phyloP scores from a whole-genome alignment of 495 filamentous ascomycete species.

The Paragyromitra xinjiangensis region DNA sequence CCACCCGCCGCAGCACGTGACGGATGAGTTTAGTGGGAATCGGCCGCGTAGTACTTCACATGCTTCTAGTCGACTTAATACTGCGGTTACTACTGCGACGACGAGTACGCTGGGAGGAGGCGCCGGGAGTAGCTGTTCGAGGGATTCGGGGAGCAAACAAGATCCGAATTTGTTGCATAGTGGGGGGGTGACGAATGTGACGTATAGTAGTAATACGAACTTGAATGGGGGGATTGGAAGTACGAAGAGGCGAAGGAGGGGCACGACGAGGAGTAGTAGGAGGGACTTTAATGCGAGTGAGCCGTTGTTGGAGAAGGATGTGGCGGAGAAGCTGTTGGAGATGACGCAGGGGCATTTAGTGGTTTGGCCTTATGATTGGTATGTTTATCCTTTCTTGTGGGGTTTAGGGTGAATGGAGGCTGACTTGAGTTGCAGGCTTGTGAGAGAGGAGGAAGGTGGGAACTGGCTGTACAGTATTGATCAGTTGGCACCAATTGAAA shows the following conservation, averaged over 20 bases:
- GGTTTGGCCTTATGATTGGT: slow-evolving; percentile 92
- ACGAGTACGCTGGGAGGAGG: slow-evolving; percentile 36
- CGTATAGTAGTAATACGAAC: slow-evolving; percentile 39
- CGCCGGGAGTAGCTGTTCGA: slow-evolving; percentile 25
- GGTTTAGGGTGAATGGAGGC: background rate
- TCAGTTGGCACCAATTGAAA: slow-evolving; percentile 92
- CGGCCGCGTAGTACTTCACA: slow-evolving; percentile 49
- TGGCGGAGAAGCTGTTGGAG: slow-evolving; percentile 81
- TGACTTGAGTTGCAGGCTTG: slow-evolving; percentile 61
- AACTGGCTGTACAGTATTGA: slow-evolving; percentile 98
- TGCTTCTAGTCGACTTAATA: slow-evolving; percentile 53
- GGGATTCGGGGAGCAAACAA: slow-evolving; percentile 36
- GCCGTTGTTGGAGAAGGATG: slow-evolving; percentile 73
- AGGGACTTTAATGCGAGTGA: slow-evolving; percentile 75
- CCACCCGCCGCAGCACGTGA: slow-evolving; percentile 49
- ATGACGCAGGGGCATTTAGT: slow-evolving; percentile 90
- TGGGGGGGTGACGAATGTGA: slow-evolving; percentile 4
- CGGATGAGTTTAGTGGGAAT: slow-evolving; percentile 34
- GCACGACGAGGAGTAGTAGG: slow-evolving; percentile 77
- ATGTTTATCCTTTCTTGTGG: slow-evolving; percentile 4
- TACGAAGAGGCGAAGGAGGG: slow-evolving; percentile 69
- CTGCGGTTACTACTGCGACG: slow-evolving; percentile 51
- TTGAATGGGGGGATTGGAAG: slow-evolving; percentile 59
- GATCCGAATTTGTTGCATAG: slow-evolving; percentile 42
- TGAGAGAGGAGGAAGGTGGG: slow-evolving; percentile 85